A percentile compares a stretch with the other conserved stretches of the same genome.
Conservation (phyloP, 495 filamentous ascomycete species). For the Bathelium albidoporum region DNA sequence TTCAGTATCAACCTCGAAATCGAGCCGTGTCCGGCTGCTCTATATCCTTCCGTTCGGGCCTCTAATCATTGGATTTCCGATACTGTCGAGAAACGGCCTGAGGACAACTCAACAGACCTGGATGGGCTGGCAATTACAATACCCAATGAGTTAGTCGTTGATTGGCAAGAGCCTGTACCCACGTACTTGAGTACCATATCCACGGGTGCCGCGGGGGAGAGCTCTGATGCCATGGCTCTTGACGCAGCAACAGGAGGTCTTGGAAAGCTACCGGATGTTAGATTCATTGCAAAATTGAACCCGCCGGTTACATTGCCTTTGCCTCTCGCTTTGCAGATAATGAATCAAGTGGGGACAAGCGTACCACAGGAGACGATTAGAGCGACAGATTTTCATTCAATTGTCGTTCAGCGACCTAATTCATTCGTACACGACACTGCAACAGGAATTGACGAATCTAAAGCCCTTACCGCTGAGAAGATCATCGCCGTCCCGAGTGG, state of each 20-base stretch:
- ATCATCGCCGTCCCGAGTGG: slow-evolving; percentile 2
- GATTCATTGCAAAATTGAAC: slow-evolving; percentile 75
- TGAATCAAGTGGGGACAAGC: slow-evolving; percentile 48
- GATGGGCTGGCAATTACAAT: slow-evolving; percentile 32
- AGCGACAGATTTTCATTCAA: slow-evolving; percentile 52
- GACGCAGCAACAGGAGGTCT: slow-evolving; percentile 32
- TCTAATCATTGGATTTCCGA: slow-evolving; percentile 58
- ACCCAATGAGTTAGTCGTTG: slow-evolving; percentile 32
- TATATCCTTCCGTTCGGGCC: slow-evolving; percentile 50
- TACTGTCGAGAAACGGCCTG: slow-evolving; percentile 41
- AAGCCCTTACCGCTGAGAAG: slow-evolving; percentile 20
- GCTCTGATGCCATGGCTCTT: slow-evolving; percentile 37
- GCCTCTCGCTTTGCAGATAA: slow-evolving; percentile 55
- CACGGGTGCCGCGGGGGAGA: slow-evolving; percentile 7
- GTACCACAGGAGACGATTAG: slow-evolving; percentile 44
- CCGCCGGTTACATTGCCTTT: slow-evolving; percentile 71
- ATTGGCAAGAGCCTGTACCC: slow-evolving; percentile 55
- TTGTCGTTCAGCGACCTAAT: slow-evolving; percentile 40
- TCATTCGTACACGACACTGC: neutral
- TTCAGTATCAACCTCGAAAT: slow-evolving; percentile 59
- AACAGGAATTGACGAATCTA: slow-evolving; percentile 11
- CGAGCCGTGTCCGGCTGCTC: slow-evolving; percentile 39
- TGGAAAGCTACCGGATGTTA: slow-evolving; percentile 57
- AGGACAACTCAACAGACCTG: slow-evolving; percentile 22
- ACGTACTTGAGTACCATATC: slow-evolving; percentile 31